Evolutionary conservation across 257 asterid genomes (phyloP).

Genomic region (Solanum sejunctum): DNA sequence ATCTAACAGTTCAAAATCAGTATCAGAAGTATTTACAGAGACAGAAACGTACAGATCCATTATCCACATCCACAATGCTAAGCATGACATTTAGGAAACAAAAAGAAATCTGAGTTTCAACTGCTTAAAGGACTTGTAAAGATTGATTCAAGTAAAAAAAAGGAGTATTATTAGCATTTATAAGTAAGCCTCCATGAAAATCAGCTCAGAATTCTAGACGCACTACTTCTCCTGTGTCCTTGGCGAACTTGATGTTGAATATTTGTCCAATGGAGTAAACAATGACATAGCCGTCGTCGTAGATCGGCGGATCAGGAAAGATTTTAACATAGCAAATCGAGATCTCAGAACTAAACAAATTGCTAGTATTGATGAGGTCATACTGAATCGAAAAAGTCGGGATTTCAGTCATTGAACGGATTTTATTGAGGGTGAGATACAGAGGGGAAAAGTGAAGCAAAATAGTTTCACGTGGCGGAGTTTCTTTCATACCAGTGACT

Average conservation of each 20-base stretch:
- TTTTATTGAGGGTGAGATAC: neutral
- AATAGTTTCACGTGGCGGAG: neutral
- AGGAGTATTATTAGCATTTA: neutral
- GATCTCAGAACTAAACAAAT: neutral
- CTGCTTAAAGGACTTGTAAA: too few relatives aligned
- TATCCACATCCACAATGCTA: too few relatives aligned
- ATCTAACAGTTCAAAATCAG: too few relatives aligned
- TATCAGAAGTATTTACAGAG: too few relatives aligned
- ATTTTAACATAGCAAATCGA: neutral
- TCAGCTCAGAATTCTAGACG: neutral
- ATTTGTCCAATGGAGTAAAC: neutral
- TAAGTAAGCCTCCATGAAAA: neutral
- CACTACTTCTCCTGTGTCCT: too few relatives aligned
- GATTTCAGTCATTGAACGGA: neutral
- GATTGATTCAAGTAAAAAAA: neutral
- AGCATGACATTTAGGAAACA: too few relatives aligned
- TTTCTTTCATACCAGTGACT: neutral
- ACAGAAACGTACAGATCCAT: too few relatives aligned
- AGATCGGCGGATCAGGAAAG: neutral
- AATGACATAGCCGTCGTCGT: neutral
- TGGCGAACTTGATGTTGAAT: neutral
- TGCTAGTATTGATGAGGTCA: neutral
- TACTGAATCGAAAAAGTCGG: neutral
- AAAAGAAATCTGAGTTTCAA: too few relatives aligned
- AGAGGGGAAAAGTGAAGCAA: neutral